phyloP scores from a whole-genome alignment of 208 protist genomes.

The Trypanosoma rangeli region DNA sequence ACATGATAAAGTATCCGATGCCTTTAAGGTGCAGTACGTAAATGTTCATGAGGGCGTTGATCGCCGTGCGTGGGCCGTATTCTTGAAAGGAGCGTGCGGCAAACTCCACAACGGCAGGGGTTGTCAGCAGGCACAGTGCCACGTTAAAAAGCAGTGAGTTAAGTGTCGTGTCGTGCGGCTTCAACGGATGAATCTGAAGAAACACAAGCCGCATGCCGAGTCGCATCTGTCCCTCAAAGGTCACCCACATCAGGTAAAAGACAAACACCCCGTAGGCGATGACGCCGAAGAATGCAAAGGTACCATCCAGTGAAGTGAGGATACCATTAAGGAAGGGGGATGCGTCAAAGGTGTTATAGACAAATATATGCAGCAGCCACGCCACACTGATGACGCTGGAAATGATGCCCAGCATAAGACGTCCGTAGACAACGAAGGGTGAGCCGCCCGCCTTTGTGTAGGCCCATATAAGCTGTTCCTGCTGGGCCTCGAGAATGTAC shows the following conservation, averaged over 20 bases:
- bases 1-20: constrained; percentile 31
- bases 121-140: constrained; percentile 53
- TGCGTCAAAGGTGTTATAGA: constrained; percentile 42
- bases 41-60: constrained; percentile 39
- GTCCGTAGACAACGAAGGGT: constrained; percentile 29
- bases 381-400: constrained; percentile 26
- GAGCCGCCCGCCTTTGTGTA: constrained; percentile 29
- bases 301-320: constrained; percentile 41
- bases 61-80: constrained; percentile 44
- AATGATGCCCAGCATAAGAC: constrained; percentile 30
- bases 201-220: constrained; percentile 48
- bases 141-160: constrained; percentile 88
- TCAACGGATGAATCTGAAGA: constrained; percentile 51
- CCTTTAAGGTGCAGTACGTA: constrained; percentile 35
- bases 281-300: constrained; percentile 64
- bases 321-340: constrained; percentile 57
- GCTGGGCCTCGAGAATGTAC: constrained; percentile 31
- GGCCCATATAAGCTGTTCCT: constrained; percentile 29
- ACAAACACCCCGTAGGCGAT: constrained; percentile 56
- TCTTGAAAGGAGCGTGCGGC: constrained; percentile 46
- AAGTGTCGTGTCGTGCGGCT: constrained; percentile 72
- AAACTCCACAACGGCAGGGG: constrained; percentile 67
- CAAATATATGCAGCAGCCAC: constrained; percentile 69
- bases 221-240: constrained; percentile 74
- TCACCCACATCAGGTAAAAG: constrained; percentile 70